Base-by-base conservation (phyloP, 257 asterid species). In the Solanum rostratum region DNA sequence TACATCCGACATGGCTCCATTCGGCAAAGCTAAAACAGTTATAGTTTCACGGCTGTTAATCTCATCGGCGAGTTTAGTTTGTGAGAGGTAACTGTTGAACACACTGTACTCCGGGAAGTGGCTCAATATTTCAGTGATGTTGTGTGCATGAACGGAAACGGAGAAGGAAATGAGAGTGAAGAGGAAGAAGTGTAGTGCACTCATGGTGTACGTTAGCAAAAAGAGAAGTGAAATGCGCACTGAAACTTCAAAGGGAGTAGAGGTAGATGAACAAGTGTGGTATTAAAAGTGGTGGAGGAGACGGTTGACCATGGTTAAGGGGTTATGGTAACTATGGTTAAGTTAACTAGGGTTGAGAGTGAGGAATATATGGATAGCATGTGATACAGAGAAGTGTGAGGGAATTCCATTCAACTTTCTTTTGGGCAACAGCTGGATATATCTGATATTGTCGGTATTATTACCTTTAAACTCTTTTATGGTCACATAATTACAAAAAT, bases 31-130 rank as follows among this genome's bases (percentile, higher is more conserved):
- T 82, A 95, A 92, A 76, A 97, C 97, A 81, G 99, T 97, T 81
- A 97, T 91, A 5, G 98, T 92, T 18, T 84, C 82, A 20, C 99
- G 98, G 90, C 95, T 92, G 96, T 97, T 95, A 91, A 97, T 95
- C 60, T 97, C 99, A 86, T 95, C 99, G 86, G 97, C 97, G 91
- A 97, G 98, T 60, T 97, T 97, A 7, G 99, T 97, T 45, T 88
- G 90, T 55, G 94, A 52, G 83, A 97, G 93, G 7, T 90, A 81
- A 50, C 46, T 62, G 92, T 92, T 97, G 95, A 91, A 97, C 30
- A 90, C 92, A 85, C 91, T 90, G 95, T 97, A 97, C 60, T 97
- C 98, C 5, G 98, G 94, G 89, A 37, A 90, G 7, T 71, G 89
- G 53, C 88, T 83, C 63, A 97, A 95, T 45, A 95, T 90, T 4